Base-by-base conservation (phyloP, 179 eudicot species). In the Nepenthes alata region DNA sequence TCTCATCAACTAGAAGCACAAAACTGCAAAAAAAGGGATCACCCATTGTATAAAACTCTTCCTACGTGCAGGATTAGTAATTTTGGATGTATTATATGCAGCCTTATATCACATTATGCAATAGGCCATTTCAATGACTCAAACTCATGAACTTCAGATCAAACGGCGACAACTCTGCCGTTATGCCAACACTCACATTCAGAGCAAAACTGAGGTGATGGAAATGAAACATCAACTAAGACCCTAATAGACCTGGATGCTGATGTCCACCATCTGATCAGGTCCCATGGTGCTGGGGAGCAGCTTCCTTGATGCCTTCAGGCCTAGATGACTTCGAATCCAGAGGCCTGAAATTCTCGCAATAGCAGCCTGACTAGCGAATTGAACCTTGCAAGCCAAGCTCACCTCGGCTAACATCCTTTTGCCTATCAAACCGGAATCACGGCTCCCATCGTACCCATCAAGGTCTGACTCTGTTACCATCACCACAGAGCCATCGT, bases 261-360 rank as follows among this genome's bases (percentile, higher is more conserved):
- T 79, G 38, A 82, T 61, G 52, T 74, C 72, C 53, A 66, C 77
- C 44, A 69, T 63, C 59, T 75, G 81, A 38, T 71, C 73, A 9
- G 74, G 53, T 16, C 37, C 79, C 64, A 50, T 58, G 53, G 72
- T 57, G 53, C 71, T 61, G 72, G 77, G 75, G 72, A 72, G 69
- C 9, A 60, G 69, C 8, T 75, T 76, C 47, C 62, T 36, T 5
- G 34, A 55, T 14, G 69, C 57, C 73, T 80, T 71, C 57, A 69
- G 73, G 57, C 74, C 71, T 16, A 63, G 70, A 15, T 81, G 78
- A 63, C 83, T 78, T 13, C 84, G 81, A 7, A 85, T 69, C 91
- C 87, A 87, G 66, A 80, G n/a, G 61, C 84, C 80, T n/a, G 95
- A 84, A n/a, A 89, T 74, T 62, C 85, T 78, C n/a, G 82, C 74